A percentile compares a stretch with the other conserved stretches of the same genome.
These are phyloP conservation scores for Senecio squalidus DNA, from an alignment of 140 eudicot genomes.

Conservation along the genomic window DNA sequence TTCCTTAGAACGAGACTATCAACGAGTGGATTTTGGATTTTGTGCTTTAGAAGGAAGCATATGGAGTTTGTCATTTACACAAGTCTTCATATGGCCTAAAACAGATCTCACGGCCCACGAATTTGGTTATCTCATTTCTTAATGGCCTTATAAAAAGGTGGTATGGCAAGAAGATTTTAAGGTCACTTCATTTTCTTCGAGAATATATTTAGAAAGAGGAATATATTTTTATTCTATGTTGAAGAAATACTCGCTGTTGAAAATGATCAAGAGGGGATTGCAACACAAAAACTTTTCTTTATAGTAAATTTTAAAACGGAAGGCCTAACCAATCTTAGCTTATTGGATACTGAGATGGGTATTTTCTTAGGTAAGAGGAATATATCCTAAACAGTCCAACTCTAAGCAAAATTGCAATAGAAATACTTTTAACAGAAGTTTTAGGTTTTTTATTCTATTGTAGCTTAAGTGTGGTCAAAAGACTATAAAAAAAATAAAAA, in stretches of 20 bases:
- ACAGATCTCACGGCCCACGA: too few relatives aligned
- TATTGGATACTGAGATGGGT: neutral
- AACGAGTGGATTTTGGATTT: too few relatives aligned
- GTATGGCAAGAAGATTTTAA: too few relatives aligned
- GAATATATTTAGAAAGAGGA: too few relatives aligned
- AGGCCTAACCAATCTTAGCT: neutral
- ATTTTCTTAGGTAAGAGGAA: neutral
- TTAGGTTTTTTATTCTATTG: neutral
- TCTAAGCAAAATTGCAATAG: neutral
- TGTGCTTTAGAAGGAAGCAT: too few relatives aligned
- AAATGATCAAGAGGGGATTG: neutral
- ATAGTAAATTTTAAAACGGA: neutral
- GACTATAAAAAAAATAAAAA: neutral
- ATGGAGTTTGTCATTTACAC: too few relatives aligned
- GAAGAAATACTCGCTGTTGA: neutral
- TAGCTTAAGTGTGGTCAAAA: neutral
- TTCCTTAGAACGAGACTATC: too few relatives aligned
- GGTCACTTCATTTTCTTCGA: neutral
- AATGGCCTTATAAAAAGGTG: too few relatives aligned
- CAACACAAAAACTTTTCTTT: neutral
- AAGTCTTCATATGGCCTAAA: too few relatives aligned
- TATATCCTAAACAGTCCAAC: neutral
- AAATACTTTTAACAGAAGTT: neutral
- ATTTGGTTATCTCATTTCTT: too few relatives aligned
- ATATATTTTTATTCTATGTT: too few relatives aligned